phyloP scores from a whole-genome alignment of 768 basidiomycete genomes.

The Tulasnella sp. region DNA sequence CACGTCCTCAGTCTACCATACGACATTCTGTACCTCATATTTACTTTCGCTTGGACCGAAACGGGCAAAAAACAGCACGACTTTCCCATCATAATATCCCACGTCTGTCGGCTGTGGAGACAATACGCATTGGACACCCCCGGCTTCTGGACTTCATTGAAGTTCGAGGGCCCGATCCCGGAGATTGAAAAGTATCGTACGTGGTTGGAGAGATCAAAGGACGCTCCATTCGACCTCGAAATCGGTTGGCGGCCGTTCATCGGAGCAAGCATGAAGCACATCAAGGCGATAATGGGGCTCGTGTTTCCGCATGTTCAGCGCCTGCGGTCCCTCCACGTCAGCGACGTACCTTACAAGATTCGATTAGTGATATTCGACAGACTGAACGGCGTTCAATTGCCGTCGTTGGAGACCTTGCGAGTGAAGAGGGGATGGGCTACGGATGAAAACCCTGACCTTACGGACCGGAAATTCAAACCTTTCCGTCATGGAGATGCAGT shows the following conservation, averaged over 20 bases:
- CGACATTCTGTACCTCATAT: too few relatives aligned
- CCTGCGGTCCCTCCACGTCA: background rate
- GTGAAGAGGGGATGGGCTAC: background rate
- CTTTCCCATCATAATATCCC: background rate
- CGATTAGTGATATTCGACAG: background rate
- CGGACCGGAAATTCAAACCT: too few relatives aligned
- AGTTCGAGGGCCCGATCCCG: background rate
- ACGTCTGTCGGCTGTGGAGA: background rate
- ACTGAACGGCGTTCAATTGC: background rate
- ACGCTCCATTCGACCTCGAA: background rate
- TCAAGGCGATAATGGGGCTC: background rate
- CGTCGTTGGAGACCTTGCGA: background rate
- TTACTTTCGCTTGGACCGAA: too few relatives aligned
- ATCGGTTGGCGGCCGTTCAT: background rate
- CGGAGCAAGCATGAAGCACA: background rate
- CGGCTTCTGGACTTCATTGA: background rate
- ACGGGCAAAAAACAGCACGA: too few relatives aligned
- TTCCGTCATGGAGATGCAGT: too few relatives aligned
- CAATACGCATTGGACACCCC: background rate
- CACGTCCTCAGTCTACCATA: too few relatives aligned
- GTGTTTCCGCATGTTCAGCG: background rate
- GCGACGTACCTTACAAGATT: background rate
- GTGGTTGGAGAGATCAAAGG: background rate
- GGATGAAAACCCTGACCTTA: too few relatives aligned
- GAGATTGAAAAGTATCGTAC: background rate